Percentiles rank a stretch among this genome's conserved stretches.
phyloP scores from a whole-genome alignment of 306 rosid species.

The Sindora glabra region DNA sequence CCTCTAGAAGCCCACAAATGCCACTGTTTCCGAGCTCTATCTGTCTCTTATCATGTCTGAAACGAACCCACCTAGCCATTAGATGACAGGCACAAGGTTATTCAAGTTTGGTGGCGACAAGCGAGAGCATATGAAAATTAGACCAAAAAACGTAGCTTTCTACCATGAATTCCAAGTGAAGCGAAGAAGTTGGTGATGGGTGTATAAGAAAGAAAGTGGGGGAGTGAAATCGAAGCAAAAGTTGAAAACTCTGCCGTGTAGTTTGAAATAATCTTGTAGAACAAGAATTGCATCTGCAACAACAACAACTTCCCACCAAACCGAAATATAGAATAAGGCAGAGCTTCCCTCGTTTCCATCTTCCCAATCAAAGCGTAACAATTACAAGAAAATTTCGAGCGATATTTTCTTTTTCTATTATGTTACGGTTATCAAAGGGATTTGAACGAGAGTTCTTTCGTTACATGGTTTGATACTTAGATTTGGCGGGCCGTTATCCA shows the following conservation, averaged over 20 bases:
- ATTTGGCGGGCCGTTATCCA: constrained; percentile 3
- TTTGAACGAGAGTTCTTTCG: neutral
- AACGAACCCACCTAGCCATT: constrained; percentile 37
- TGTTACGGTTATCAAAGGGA: neutral
- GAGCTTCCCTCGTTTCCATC: constrained; percentile 36
- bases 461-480: neutral
- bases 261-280: constrained; percentile 34
- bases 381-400: neutral
- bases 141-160: constrained; percentile 4
- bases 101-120: constrained; percentile 33
- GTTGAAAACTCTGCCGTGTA: constrained; percentile 34
- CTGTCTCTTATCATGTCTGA: constrained; percentile 16
- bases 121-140: neutral
- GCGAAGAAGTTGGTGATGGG: constrained; percentile 57
- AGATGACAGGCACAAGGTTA: neutral
- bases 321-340: constrained; percentile 17
- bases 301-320: constrained; percentile 54
- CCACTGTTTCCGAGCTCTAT: neutral
- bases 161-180: constrained; percentile 55
- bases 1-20: constrained; percentile 4
- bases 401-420: neutral
- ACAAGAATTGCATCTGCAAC: constrained; percentile 35
- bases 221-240: constrained; percentile 64
- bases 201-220: constrained; percentile 21
- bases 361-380: constrained; percentile 11